phyloP scores from a whole-genome alignment of 2,329 filamentous ascomycete genomes.

The Beauveria caledonica region DNA sequence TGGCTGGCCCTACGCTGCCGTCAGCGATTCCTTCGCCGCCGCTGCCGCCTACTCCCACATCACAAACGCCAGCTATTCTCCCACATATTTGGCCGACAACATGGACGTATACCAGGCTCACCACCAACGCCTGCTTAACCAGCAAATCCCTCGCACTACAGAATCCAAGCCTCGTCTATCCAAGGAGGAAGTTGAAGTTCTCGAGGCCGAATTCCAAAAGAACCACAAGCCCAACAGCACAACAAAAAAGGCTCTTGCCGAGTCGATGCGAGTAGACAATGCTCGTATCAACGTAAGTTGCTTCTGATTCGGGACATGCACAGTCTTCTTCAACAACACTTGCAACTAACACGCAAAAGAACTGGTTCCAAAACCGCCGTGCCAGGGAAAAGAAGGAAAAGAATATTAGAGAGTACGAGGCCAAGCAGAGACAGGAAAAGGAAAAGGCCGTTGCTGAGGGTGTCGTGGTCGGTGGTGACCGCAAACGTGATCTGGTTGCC shows the following conservation, averaged over 20 bases:
- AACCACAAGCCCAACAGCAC: conserved; percentile 58
- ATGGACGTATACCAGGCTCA: conserved; percentile 30
- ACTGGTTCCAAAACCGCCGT: conserved; percentile 62
- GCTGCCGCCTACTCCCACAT: conserved; percentile 27
- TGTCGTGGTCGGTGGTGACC: conserved; percentile 22
- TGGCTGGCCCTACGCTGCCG: conserved; percentile 25
- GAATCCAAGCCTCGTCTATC: conserved; percentile 46
- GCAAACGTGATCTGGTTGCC: conserved; percentile 29
- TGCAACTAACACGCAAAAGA: conserved; percentile 37
- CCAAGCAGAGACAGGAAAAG: conserved; percentile 29
- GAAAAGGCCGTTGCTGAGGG: conserved; percentile 21
- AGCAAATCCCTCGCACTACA: conserved; percentile 32
- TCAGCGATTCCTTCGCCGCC: conserved; percentile 22
- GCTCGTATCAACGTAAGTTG: conserved; percentile 52
- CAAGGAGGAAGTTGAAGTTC: conserved; percentile 50
- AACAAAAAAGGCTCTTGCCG: conserved; percentile 52
- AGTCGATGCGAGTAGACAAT: conserved; percentile 54
- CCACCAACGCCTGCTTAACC: conserved; percentile 29
- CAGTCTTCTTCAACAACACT: background rate
- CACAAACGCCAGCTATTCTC: conserved; percentile 25
- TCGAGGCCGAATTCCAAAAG: conserved; percentile 54
- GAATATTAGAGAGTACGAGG: conserved; percentile 38
- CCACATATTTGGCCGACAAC: conserved; percentile 29
- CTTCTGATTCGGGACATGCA: background rate
- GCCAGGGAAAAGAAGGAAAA: conserved; percentile 58